Percentiles rank a stretch among this genome's conserved stretches.
Conservation (phyloP, 768 basidiomycete genomes). For the Leccinum disarticulatum region DNA sequence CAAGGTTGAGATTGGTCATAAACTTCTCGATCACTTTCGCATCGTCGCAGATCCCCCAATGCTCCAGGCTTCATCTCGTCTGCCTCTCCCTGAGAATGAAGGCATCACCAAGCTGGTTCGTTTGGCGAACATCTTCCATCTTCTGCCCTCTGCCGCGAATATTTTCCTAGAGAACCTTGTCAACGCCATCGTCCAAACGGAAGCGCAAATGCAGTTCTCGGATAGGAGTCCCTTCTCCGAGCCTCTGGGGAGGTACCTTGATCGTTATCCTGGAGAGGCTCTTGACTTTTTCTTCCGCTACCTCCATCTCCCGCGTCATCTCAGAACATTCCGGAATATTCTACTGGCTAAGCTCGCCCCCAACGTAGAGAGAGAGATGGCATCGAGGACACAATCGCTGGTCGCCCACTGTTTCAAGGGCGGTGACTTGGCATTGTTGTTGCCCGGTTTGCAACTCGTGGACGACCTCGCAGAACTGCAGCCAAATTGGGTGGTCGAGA, state of each 20-base stretch:
- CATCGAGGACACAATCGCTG: constrained; percentile 55
- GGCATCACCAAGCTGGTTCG: constrained; percentile 91
- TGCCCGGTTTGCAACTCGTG: constrained; percentile 75
- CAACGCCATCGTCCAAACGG: constrained; percentile 86
- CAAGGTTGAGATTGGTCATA: constrained; percentile 98
- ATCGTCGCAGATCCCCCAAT: constrained; percentile 88
- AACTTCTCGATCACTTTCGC: constrained; percentile 94
- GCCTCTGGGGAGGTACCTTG: constrained; percentile 86
- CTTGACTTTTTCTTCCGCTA: constrained; percentile 82
- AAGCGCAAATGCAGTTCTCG: constrained; percentile 88
- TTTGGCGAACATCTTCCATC: constrained; percentile 96
- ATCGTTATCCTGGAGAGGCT: constrained; percentile 86
- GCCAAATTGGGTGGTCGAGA: constrained; percentile 70
- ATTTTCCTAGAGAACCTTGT: constrained; percentile 89
- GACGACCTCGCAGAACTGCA: constrained; percentile 70
- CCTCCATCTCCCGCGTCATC: constrained; percentile 72
- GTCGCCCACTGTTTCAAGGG: constrained; percentile 51
- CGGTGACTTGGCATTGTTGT: constrained; percentile 48
- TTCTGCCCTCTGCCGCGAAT: constrained; percentile 90
- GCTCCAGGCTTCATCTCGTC: constrained; percentile 73
- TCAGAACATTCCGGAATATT: constrained; percentile 83
- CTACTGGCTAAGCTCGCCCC: constrained; percentile 79
- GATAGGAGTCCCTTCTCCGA: constrained; percentile 89
- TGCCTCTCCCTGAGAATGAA: constrained; percentile 84
- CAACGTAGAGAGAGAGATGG: constrained; percentile 66